phyloP scores from a whole-genome alignment of 345 rosid genomes.

The Iberis pinnata region DNA sequence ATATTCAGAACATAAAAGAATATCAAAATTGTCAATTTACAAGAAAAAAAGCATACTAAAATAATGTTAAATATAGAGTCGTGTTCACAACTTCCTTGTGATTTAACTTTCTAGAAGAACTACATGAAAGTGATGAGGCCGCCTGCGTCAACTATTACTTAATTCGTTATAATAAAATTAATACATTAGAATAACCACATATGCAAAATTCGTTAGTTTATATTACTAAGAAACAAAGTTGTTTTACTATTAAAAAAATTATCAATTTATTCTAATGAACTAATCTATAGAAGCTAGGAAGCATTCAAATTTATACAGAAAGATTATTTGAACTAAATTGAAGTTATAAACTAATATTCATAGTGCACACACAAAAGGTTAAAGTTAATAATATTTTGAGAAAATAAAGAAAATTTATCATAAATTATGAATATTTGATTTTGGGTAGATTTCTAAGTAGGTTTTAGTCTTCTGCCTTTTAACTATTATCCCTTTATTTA shows the following conservation, averaged over 20 bases:
- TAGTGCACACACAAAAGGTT: too few species aligned
- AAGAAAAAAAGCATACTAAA: neutral
- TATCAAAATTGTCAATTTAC: neutral
- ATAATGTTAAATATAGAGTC: conserved; percentile 5
- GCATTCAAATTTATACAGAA: too few species aligned
- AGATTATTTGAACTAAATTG: too few species aligned
- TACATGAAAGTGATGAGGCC: neutral
- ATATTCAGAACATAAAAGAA: neutral
- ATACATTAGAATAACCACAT: neutral
- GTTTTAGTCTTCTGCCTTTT: too few species aligned
- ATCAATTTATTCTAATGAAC: too few species aligned
- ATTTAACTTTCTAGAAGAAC: neutral
- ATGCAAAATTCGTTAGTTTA: neutral
- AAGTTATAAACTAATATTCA: too few species aligned
- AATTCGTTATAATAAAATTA: neutral
- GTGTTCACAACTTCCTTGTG: conserved; percentile 17
- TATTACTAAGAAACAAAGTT: neutral
- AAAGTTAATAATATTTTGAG: too few species aligned
- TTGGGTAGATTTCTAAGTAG: too few species aligned
- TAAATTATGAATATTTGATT: too few species aligned
- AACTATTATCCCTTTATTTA: too few species aligned
- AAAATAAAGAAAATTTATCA: too few species aligned
- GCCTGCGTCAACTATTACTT: neutral
- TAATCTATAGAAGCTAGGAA: too few species aligned
- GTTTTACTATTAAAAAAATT: neutral